Base-by-base conservation (phyloP, 2,329 filamentous ascomycete species). In the Cercospora nicotianae region DNA sequence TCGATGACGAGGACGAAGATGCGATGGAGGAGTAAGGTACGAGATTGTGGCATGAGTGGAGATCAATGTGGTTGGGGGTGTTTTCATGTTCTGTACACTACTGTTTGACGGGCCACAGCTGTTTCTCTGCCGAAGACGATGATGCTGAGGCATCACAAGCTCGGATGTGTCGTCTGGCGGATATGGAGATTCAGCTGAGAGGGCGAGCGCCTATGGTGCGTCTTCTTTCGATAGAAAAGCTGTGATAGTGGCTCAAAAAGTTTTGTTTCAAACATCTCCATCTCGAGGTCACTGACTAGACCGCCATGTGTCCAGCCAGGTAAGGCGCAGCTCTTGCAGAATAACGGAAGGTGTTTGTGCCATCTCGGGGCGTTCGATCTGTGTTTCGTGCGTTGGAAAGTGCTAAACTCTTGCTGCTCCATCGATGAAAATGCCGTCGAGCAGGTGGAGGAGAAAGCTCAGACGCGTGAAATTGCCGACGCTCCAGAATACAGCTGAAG, bases 1-100 rank as follows among this genome's bases (percentile, higher is more conserved):
- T 39, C 18, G 62, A 65, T 26, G 39, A 55, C 26, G 62, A 65
- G 39, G 39, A 55, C 13, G 31, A 26, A 26, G 60, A 45, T 26
- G 36, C 30, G n/a, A 59, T 59, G 55, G 55, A 59, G 7, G 55
- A 59, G 55, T 59, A 9, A 59, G n/a, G 3, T 59, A 2, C n/a
- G 53, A n/a, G 53, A 33, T 0, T 31, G 53, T 31, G 28, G 20
- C 13, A 42, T 48, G 20, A 10, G 12, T 4, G 53, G 53, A 31
- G 0, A 12, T 9, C 3, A 33, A 1, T 12, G 53, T 58, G 55
- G 28, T 20, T 2, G 8, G 28, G 10, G 13, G 1, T 58, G 55
- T 31, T 33, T 58, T 20, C 8, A 18, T 31, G 55, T 30, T 58
- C 30, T 58, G 55, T 58, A 58, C 55, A 20, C 28, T 33, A 31